Evolutionary conservation across 306 rosid species (phyloP).

Genomic region (Delonix regia): DNA sequence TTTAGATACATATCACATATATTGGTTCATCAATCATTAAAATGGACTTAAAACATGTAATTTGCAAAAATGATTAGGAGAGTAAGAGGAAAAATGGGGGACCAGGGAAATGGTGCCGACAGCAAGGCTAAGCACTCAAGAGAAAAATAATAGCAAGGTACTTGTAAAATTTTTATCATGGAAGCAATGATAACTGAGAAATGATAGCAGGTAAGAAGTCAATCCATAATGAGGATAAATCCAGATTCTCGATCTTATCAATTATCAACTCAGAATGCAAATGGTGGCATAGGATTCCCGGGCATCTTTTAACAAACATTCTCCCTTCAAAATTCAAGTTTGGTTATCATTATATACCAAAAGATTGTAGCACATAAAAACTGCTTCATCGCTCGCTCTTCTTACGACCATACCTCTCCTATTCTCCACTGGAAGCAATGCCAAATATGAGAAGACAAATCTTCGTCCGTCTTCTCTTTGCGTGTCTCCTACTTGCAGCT

Average conservation of each 20-base stretch:
- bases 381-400: conserved; percentile 24
- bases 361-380: conserved; percentile 32
- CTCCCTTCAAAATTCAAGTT: conserved; percentile 45
- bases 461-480: conserved; percentile 49
- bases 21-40: background rate
- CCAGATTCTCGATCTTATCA: conserved; percentile 51
- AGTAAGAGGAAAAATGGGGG: conserved; percentile 16
- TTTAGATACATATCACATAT: background rate
- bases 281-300: conserved; percentile 69
- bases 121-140: conserved; percentile 45
- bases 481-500: conserved; percentile 60
- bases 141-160: conserved; percentile 43
- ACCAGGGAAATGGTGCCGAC: conserved; percentile 46
- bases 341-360: conserved; percentile 56
- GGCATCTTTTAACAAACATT: conserved; percentile 52
- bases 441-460: conserved; percentile 59
- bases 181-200: conserved; percentile 60
- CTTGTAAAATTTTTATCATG: conserved; percentile 50
- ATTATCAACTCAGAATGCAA: conserved; percentile 5
- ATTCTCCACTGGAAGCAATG: conserved; percentile 43
- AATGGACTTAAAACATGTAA: background rate
- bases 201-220: conserved; percentile 61
- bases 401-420: conserved; percentile 33
- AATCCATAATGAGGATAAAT: conserved; percentile 55
- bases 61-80: no score